Base-by-base conservation (phyloP, 176 grass and related monocot genomes). In the Oryza glaberrima region DNA sequence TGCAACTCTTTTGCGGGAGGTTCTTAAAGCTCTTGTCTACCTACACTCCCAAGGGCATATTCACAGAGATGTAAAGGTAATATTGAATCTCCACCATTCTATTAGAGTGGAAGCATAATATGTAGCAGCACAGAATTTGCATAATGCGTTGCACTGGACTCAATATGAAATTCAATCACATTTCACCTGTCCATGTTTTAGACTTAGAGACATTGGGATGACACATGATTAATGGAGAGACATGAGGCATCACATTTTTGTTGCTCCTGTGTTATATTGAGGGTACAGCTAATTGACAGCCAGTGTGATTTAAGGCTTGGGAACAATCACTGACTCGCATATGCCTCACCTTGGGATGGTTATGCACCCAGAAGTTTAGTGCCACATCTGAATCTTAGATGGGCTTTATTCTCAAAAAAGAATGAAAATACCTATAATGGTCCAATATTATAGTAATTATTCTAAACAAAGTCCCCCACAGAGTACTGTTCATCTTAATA, bases 61-160 rank as follows among this genome's bases (percentile, higher is more conserved):
- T 87, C 97, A 99, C 63, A 92, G 97, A 91, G 97, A 99, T 92
- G 90, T 99, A 25, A 99, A 99, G 97, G 97, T 99, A 92, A 73
- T 75, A 77, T 74, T 26, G 49, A 52, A 46, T 82, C 30, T 65
- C 43, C 30, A 48, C 4, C 75, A 69, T 69, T 73, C 4, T 38
- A 13, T 74, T 43, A 75, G 20, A 19, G 20, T 49, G 63, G 20
- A 77, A 70, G 19, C 9, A 61, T 58, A 61, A n/a, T 77, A 78
- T 74, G 38, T 82, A 30, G 35, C 48, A 77, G 48, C 16, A 13
- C 36, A 47, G 14, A 73, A 82, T 77, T 68, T 70, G 60, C 23
- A 34, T 81, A 23, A 49, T 19, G 69, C 9, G 0, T 52, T 28
- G 76, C 67, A 52, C 26, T 76, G 36, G 30, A 35, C 25, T 66